Conservation (phyloP, 1,284 basidiomycete species). For the Moesziomyces sp. region DNA sequence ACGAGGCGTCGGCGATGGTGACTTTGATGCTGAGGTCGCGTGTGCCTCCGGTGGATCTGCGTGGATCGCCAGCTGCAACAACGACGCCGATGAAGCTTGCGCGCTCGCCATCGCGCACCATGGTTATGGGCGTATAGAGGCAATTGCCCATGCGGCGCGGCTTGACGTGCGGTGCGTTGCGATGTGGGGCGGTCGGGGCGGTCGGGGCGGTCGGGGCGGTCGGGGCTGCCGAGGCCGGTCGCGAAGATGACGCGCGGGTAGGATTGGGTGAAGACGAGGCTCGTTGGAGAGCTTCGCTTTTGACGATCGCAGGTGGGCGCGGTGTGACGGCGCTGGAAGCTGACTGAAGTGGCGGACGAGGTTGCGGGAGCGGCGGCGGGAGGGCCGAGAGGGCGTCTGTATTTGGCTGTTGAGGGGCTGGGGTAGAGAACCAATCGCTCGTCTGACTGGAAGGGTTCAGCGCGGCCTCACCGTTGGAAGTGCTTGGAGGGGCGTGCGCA, state of each 20-base stretch:
- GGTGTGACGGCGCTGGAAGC: background rate
- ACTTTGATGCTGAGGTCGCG: slow-evolving; percentile 44
- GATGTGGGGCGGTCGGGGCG: slow-evolving; percentile 10
- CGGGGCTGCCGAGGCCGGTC: slow-evolving; percentile 17
- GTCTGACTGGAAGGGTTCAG: slow-evolving; percentile 21
- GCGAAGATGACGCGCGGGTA: slow-evolving; percentile 10
- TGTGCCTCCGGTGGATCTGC: slow-evolving; percentile 37
- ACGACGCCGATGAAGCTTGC: slow-evolving; percentile 54
- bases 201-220: slow-evolving; percentile 8
- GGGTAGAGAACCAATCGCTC: slow-evolving; percentile 43
- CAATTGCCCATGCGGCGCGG: slow-evolving; percentile 45
- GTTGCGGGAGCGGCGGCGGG: slow-evolving; percentile 12
- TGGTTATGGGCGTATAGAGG: slow-evolving; percentile 49
- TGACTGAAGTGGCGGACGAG: background rate
- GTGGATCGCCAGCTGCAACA: slow-evolving; percentile 33
- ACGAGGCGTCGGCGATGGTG: slow-evolving; percentile 42
- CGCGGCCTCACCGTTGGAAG: background rate
- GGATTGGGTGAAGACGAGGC: slow-evolving; percentile 16
- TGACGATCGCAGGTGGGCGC: slow-evolving; percentile 1
- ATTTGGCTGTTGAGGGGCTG: slow-evolving; percentile 10
- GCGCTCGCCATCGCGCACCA: slow-evolving; percentile 34
- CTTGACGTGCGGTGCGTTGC: slow-evolving; percentile 44
- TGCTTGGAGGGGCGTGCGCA: background rate
- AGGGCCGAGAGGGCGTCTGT: background rate
- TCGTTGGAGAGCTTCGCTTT: slow-evolving; percentile 17